phyloP scores from a whole-genome alignment of 1,139 yeast genomes.

The Geotrichum macrosporum region DNA sequence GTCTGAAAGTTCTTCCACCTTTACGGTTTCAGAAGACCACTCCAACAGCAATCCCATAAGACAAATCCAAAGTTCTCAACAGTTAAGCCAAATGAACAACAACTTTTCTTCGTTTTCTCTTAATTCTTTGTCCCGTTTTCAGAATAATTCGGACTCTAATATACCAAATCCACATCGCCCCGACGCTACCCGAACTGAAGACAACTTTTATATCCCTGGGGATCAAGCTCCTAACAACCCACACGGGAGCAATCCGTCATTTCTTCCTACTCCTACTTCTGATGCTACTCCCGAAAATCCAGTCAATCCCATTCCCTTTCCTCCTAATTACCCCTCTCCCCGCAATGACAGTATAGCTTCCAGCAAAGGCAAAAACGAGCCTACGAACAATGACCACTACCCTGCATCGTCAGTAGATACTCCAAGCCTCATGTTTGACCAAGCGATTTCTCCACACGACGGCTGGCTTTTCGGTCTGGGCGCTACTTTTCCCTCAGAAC shows the following conservation, averaged over 20 bases:
- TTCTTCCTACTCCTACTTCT: constrained; percentile 3
- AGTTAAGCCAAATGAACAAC: constrained; percentile 1
- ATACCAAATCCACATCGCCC: not conserved
- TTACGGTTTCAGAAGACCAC: too few relatives aligned
- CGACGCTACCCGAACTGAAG: not conserved
- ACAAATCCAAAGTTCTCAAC: not conserved
- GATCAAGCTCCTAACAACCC: not conserved
- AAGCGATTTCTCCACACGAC: constrained; percentile 7
- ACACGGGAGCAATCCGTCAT: not conserved
- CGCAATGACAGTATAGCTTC: not conserved
- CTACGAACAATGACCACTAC: constrained; percentile 1
- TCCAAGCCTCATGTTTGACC: constrained; percentile 8
- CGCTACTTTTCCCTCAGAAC: constrained; percentile 5
- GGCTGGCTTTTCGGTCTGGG: constrained; percentile 9
- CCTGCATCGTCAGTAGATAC: constrained; percentile 1
- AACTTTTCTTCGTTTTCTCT: constrained; percentile 8
- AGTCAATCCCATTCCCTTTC: not conserved
- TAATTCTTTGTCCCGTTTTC: constrained; percentile 10
- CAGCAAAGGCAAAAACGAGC: not conserved
- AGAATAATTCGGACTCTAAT: not conserved
- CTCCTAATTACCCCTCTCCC: constrained; percentile 1
- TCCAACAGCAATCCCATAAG: too few relatives aligned
- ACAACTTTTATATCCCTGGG: constrained; percentile 1
- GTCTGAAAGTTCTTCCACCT: constrained; percentile 1
- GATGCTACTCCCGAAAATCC: constrained; percentile 4